Evolutionary conservation across 805 yeast species (phyloP), one percentile per base, ranked within the genome.

Genomic region (Jamesozyma spencerorum): DNA sequence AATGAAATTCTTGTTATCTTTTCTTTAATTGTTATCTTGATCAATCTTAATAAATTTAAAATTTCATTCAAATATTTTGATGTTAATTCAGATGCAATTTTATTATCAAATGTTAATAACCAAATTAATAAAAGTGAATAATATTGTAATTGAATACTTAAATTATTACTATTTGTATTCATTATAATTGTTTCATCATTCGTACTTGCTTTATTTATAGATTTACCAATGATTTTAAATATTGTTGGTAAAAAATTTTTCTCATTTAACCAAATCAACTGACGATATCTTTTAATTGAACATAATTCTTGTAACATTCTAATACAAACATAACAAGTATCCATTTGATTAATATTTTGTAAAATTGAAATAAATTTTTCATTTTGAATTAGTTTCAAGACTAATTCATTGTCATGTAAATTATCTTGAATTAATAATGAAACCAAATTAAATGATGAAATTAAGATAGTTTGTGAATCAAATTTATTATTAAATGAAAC

Each of bases 1-100:
- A 87, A 70, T n/a, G 92, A 72, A 34, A 92, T 69, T 57, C 98
- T 74, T 26, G 86, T 83, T 41, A 92, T 77, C 67, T 92, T 92
- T 64, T 88, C 94, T 68, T 92, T 92, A 49, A 90, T 84, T 2
- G 96, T 85, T 43, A 77, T 76, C 57, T 82, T 84, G 22, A 87
- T 76, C 36, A 85, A 69, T 31, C 63, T 62, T 46, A 74, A 62
- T 54, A 60, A 66, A 46, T 52, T 61, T 40, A 54, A 54, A 47
- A 69, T 64, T 72, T 70, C 60, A 55, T 68, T 36, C 67, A 79
- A 41, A 74, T 72, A 55, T 73, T 63, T 46, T 66, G 74, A n/a
- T 68, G 75, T 64, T 66, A 85, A 49, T 64, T 71, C 53, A 64
- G 65, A 44, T 69, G 73, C 50, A 72, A 68, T 46, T 61, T 71